These are phyloP conservation scores for Silene uniflora DNA, from an alignment of 148 eudicot genomes.

Conservation along the genomic window DNA sequence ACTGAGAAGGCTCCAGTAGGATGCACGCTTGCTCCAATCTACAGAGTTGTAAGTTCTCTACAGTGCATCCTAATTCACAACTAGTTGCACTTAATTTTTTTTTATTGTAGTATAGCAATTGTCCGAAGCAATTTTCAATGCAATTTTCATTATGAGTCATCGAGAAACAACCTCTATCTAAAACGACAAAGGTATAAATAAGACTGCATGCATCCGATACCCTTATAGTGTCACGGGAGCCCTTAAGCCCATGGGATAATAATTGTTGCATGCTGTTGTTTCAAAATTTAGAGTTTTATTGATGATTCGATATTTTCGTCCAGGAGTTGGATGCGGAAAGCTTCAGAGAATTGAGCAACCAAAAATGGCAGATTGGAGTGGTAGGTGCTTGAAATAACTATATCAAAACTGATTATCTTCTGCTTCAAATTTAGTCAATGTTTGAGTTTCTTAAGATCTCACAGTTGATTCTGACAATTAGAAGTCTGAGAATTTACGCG, in stretches of 20 bases:
- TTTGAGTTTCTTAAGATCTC: no score
- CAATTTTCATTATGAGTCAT: no score
- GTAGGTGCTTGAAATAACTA: constrained; percentile 39
- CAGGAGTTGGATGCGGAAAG: constrained; percentile 93
- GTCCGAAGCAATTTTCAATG: no score
- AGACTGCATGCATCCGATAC: no score
- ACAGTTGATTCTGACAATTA: background rate
- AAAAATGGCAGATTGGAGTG: constrained; percentile 92
- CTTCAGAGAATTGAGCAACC: constrained; percentile 57
- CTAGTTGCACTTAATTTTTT: no score
- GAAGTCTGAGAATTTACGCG: background rate
- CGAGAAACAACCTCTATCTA: no score
- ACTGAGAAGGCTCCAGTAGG: no score
- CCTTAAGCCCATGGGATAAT: no score
- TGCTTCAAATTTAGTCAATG: background rate
- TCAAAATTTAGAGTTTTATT: background rate
- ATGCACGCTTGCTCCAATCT: constrained; percentile 64
- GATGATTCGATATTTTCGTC: background rate
- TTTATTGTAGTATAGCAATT: no score
- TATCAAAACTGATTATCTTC: background rate
- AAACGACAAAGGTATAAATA: no score
- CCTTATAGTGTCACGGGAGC: no score
- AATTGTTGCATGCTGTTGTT: background rate
- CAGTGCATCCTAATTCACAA: background rate
- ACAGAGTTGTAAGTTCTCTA: constrained; percentile 62